These are phyloP conservation scores for Claviceps maximensis DNA, from an alignment of 2,329 filamentous ascomycete genomes.

Conservation along the genomic window DNA sequence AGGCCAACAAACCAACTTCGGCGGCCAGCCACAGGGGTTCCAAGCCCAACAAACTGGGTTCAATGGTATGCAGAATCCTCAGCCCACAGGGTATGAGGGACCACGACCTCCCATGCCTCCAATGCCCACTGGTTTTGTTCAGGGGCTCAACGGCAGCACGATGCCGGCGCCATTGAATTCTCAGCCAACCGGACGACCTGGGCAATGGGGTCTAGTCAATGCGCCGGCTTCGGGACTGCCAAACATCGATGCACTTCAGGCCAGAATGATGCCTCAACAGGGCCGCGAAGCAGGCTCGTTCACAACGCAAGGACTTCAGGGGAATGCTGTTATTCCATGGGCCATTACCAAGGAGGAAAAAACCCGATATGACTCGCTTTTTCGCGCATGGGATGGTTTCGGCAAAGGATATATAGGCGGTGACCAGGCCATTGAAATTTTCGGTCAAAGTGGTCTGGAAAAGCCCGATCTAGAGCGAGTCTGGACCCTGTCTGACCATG, in stretches of 20 bases:
- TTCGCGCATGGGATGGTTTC: conserved; percentile 93
- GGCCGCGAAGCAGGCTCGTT: conserved; percentile 75
- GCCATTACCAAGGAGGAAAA: conserved; percentile 98
- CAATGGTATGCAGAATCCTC: conserved; percentile 51
- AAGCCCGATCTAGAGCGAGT: conserved; percentile 82
- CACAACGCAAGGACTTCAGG: conserved; percentile 74
- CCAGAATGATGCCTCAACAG: conserved; percentile 93
- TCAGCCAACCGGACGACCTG: conserved; percentile 86
- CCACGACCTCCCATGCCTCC: conserved; percentile 85
- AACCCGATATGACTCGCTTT: conserved; percentile 87
- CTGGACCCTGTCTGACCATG: conserved; percentile 88
- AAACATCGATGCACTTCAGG: conserved; percentile 84
- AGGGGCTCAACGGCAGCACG: conserved; percentile 38
- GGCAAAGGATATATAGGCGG: conserved; percentile 86
- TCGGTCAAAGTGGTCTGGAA: conserved; percentile 87
- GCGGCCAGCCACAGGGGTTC: conserved; percentile 43
- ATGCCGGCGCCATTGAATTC: conserved; percentile 60
- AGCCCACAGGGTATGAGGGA: conserved; percentile 68
- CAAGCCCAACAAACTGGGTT: conserved; percentile 61
- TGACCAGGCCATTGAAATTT: conserved; percentile 89
- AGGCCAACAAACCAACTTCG: conserved; percentile 42
- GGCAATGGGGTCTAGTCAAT: conserved; percentile 98
- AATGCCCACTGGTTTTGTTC: conserved; percentile 47
- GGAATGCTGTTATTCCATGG: conserved; percentile 95
- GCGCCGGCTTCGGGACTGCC: conserved; percentile 78